Base-by-base conservation (phyloP, 2,329 filamentous ascomycete species). In the Sphaerostilbella broomeana region DNA sequence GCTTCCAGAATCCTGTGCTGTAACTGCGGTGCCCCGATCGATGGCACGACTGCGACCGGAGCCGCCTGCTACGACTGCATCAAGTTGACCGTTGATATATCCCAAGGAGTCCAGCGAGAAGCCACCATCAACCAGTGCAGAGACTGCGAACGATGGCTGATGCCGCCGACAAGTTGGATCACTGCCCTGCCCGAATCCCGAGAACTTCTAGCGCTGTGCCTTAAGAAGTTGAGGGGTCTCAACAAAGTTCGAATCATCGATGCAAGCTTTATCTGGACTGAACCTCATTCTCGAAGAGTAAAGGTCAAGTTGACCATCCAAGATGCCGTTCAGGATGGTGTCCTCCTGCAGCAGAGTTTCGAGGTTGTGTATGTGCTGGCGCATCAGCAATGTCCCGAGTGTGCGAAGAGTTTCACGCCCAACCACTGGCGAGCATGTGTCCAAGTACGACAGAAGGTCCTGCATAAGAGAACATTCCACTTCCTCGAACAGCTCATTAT, bases 291-390 rank as follows among this genome's bases (percentile, higher is more conserved):
- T 53, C 75, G 87, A 57, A 75, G 92, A 59, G 75, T 97, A 48
- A 94, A 89, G 66, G 81, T 97, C 61, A 95, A 95, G 70, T 82
- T 98, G 62, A 97, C 92, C 1, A 82, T 97, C 33, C 92, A 97
- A 57, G 76, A 79, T 44, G 64, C 71, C 16, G 75, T 81, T 2
- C 73, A 73, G 36, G 76, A 79, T 40, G 77, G 77, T 18, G 72
- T 80, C 31, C 61, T 82, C 41, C 69, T 98, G 53, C 92, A 98
- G 64, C 92, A 98, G 65, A 84, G 80, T 35, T 95, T 98, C 59
- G 90, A 97, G 66, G 88, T 97, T 13, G 79, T 94, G 60, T 98
- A 90, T 58, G 75, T 94, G 6, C 84, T 95, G 45, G 84, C 86
- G 42, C 84, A 82, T 55, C 89, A 95, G 59, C 92, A 98, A 65